These are phyloP conservation scores for Plasmodiophora brassicae DNA, from an alignment of 208 protist species.

Conservation along the genomic window DNA sequence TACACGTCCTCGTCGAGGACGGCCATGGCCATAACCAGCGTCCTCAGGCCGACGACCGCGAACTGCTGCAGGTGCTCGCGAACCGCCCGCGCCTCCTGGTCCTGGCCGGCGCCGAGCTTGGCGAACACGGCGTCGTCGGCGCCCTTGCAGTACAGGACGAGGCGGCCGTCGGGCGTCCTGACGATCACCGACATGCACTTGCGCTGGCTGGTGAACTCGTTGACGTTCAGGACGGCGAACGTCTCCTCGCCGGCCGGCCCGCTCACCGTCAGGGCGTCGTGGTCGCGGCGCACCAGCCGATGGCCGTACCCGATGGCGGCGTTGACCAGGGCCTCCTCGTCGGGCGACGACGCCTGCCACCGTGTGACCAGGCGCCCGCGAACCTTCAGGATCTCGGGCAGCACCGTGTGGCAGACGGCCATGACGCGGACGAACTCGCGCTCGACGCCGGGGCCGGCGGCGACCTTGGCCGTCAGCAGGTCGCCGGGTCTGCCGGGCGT, in stretches of 20 bases:
- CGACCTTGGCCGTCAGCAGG: no score
- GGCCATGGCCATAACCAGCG: not conserved
- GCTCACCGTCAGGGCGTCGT: not conserved
- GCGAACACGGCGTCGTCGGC: constrained; percentile 1
- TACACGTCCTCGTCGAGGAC: not conserved
- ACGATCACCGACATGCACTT: constrained; percentile 44
- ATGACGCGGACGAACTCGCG: constrained; percentile 16
- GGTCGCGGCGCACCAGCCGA: not conserved
- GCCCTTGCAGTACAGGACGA: constrained; percentile 24
- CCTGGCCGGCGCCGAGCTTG: not conserved
- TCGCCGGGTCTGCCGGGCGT: no score
- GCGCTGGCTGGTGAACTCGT: constrained; percentile 44
- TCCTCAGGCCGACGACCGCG: not conserved
- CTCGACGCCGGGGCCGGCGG: not conserved
- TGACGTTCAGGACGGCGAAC: constrained; percentile 29
- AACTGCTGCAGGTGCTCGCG: not conserved
- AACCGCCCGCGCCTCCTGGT: not conserved
- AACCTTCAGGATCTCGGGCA: not conserved
- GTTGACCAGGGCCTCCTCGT: constrained; percentile 42
- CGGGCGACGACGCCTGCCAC: constrained; percentile 46
- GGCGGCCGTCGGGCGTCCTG: not conserved
- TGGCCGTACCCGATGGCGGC: not conserved
- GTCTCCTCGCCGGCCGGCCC: not conserved
- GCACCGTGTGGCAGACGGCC: constrained; percentile 31
- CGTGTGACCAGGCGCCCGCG: not conserved